These are phyloP conservation scores for Nigrospora osmanthi DNA, from an alignment of 2,329 filamentous ascomycete genomes.

Conservation along the genomic window DNA sequence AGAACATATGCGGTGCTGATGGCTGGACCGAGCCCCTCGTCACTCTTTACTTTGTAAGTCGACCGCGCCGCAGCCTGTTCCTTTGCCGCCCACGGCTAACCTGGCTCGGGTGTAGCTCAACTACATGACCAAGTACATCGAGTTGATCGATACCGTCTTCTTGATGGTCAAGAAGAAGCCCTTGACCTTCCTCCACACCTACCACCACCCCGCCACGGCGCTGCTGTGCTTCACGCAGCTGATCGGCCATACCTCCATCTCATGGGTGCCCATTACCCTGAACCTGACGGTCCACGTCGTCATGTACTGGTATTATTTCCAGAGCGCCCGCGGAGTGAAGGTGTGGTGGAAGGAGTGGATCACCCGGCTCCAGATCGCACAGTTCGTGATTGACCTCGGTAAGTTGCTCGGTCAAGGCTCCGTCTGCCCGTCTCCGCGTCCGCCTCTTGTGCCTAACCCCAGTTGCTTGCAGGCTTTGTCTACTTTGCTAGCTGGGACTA, in stretches of 20 bases:
- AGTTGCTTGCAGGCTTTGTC: conserved; percentile 50
- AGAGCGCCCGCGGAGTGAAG: conserved; percentile 84
- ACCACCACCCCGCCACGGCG: conserved; percentile 92
- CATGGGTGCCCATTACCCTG: conserved; percentile 85
- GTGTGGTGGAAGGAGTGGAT: conserved; percentile 99
- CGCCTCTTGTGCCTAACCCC: not conserved
- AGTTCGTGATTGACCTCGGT: conserved; percentile 94
- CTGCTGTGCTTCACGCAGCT: conserved; percentile 96
- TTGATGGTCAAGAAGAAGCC: conserved; percentile 99
- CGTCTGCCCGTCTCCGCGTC: no score
- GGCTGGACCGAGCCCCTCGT: conserved; percentile 90
- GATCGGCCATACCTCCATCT: conserved; percentile 81
- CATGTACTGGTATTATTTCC: conserved; percentile 99
- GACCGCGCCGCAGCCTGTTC: not conserved
- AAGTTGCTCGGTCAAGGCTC: conserved; percentile 24
- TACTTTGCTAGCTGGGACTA: conserved; percentile 78
- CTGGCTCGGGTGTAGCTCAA: conserved; percentile 59
- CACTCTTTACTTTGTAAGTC: conserved; percentile 80
- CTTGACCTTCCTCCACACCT: conserved; percentile 94
- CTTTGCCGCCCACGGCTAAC: not conserved
- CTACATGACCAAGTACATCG: conserved; percentile 95
- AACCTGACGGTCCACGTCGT: conserved; percentile 91
- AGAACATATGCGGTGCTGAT: conserved; percentile 68
- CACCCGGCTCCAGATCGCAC: conserved; percentile 88
- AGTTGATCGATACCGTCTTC: conserved; percentile 90